Evolutionary conservation across 2,329 filamentous ascomycete species (phyloP).

Genomic region (Colletotrichum sidae): DNA sequence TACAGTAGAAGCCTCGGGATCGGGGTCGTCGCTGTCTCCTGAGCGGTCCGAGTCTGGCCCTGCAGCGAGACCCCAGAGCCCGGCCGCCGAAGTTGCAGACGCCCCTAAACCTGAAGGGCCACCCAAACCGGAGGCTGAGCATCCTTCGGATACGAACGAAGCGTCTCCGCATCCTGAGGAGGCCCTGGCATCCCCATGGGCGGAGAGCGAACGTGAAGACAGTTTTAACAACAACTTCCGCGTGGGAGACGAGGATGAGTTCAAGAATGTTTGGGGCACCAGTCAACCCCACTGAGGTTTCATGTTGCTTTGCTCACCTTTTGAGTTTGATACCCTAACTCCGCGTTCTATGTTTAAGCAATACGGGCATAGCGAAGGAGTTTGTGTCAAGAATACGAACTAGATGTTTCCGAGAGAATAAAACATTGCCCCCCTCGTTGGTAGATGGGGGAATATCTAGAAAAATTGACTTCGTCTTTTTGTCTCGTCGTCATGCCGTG

Average conservation of each 20-base stretch:
- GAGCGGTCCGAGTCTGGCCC: constrained; percentile 10
- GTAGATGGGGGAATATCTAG: too few species aligned
- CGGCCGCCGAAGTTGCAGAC: constrained; percentile 1
- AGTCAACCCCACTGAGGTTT: constrained; percentile 17
- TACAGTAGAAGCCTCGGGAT: constrained; percentile 6
- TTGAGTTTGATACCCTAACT: constrained; percentile 34
- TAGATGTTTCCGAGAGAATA: too few species aligned
- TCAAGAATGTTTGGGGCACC: constrained; percentile 58
- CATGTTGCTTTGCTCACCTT: constrained; percentile 22
- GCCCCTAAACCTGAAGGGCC: background rate
- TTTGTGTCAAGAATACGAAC: constrained; percentile 34
- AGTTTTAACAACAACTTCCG: constrained; percentile 32
- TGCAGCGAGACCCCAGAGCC: constrained; percentile 26
- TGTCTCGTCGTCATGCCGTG: background rate
- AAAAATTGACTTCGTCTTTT: too few species aligned
- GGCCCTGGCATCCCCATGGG: constrained; percentile 36
- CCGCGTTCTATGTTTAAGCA: constrained; percentile 35
- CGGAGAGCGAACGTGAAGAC: constrained; percentile 29
- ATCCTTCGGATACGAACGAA: background rate
- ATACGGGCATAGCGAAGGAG: constrained; percentile 44
- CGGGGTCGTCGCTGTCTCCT: constrained; percentile 12
- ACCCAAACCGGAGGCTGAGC: background rate
- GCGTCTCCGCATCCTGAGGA: constrained; percentile 26
- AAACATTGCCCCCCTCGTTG: too few species aligned
- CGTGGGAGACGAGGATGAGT: constrained; percentile 55